These are phyloP conservation scores for Acrasis kona DNA, from an alignment of 78 protist species.

Conservation along the genomic window DNA sequence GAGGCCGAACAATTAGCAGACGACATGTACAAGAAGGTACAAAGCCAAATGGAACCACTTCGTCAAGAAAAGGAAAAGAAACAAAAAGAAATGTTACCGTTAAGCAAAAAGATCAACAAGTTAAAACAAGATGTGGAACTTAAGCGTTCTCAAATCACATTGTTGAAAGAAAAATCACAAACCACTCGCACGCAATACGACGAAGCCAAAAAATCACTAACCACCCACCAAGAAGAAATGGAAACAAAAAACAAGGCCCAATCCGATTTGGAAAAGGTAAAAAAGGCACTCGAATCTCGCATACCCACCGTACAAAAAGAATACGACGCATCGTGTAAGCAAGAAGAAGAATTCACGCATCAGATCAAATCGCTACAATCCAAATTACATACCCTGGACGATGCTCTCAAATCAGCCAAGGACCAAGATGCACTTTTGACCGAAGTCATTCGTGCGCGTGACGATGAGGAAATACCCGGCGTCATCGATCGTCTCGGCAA, in stretches of 20 bases:
- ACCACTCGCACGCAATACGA: conserved; percentile 43
- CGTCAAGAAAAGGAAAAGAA: conserved; percentile 7
- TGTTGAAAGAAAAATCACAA: conserved; percentile 55
- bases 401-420: neutral
- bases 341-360: neutral
- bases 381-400: neutral
- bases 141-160: conserved; percentile 1
- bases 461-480: conserved; percentile 11
- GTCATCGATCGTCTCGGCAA: conserved; percentile 90
- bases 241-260: neutral
- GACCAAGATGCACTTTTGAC: neutral
- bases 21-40: conserved; percentile 51
- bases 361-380: neutral
- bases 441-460: neutral
- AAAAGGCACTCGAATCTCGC: too few species aligned
- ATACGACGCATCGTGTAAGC: neutral
- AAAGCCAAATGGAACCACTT: conserved; percentile 75
- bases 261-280: neutral
- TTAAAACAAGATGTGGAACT: conserved; percentile 7
- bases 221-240: conserved; percentile 5
- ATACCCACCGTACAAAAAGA: neutral
- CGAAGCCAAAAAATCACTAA: conserved; percentile 18
- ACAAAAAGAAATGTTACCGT: neutral
- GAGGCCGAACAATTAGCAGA: conserved; percentile 37
- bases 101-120: neutral